Conservation (phyloP, 2,329 filamentous ascomycete species). For the Pleomassaria siparia region DNA sequence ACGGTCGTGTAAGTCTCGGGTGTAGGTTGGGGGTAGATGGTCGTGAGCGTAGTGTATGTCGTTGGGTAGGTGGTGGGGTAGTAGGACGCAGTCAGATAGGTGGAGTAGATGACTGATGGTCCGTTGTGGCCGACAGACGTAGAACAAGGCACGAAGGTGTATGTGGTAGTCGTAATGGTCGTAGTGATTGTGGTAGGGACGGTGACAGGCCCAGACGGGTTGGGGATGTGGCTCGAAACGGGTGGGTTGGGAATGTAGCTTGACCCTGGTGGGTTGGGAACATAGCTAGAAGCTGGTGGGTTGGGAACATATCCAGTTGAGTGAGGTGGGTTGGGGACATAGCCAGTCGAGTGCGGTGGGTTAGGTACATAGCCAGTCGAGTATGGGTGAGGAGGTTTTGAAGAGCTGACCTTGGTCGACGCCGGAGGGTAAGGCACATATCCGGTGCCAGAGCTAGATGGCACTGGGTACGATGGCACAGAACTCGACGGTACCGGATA, state of each 20-base stretch:
- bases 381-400: neutral
- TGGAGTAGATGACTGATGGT: constrained; percentile 37
- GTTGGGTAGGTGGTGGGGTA: constrained; percentile 34
- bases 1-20: constrained; percentile 10
- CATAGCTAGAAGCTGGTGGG: constrained; percentile 35
- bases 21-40: constrained; percentile 2
- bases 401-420: too few relatives aligned
- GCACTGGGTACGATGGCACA: too few relatives aligned
- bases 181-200: constrained; percentile 21
- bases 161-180: constrained; percentile 36
- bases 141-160: constrained; percentile 41
- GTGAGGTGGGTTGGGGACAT: too few relatives aligned
- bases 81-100: constrained; percentile 42
- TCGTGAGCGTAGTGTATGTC: constrained; percentile 18
- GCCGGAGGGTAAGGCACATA: neutral
- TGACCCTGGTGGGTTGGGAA: constrained; percentile 38
- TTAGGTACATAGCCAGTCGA: constrained; percentile 3
- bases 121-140: constrained; percentile 38
- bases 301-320: constrained; percentile 22
- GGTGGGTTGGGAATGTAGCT: constrained; percentile 42
- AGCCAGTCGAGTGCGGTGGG: constrained; percentile 4
- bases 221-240: constrained; percentile 37
- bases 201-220: neutral
- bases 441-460: neutral
- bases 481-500: too few relatives aligned